Base-by-base conservation (phyloP, 2,329 filamentous ascomycete species). In the Alternaria metachromatica region DNA sequence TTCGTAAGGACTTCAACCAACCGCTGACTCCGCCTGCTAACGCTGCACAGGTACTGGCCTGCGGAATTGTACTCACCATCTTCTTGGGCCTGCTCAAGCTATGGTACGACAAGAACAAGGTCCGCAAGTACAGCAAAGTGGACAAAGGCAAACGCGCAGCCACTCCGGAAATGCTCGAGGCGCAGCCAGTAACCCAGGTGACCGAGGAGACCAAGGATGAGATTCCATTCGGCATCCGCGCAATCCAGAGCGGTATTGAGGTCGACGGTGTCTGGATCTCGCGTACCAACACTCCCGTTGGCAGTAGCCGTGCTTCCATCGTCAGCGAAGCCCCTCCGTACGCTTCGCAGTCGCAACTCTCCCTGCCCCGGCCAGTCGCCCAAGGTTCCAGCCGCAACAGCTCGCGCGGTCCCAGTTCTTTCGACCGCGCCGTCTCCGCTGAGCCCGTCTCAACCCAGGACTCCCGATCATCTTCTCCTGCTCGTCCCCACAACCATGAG, bases 141-240 rank as follows among this genome's bases (percentile, higher is more conserved):
- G 69, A 82, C 58, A 81, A 77, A 67, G 72, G 75, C 62, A 76
- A 80, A 63, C 53, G 67, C 33, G 66, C 67, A 7, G 70, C 75
- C 84, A 90, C 73, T 85, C 90, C 72, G 9, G 79, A 87, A 20
- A 85, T 91, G 65, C 90, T 93, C 68, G 88, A 89, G 71, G 88
- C 91, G 68, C 90, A 90, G 74, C 23, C 85, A 85, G 66, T 78
- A 84, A 88, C 70, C 21, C 72, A 83, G 88, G 59, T 58, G 5
- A 65, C 58, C 49, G 63, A 86, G 80, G 70, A 88, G 83, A 65
- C 88, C 84, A 72, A 84, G 51, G 84, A 87, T 55, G 90, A 92
- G 10, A 88, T 96, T 37, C 94, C 93, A 0, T 97, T 97, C 73
- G 94, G 95, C 20, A 88, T 96, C 57, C 89, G 92, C 70, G 94